phyloP scores from a whole-genome alignment of 2,329 filamentous ascomycete genomes.

The Mycogone perniciosa region DNA sequence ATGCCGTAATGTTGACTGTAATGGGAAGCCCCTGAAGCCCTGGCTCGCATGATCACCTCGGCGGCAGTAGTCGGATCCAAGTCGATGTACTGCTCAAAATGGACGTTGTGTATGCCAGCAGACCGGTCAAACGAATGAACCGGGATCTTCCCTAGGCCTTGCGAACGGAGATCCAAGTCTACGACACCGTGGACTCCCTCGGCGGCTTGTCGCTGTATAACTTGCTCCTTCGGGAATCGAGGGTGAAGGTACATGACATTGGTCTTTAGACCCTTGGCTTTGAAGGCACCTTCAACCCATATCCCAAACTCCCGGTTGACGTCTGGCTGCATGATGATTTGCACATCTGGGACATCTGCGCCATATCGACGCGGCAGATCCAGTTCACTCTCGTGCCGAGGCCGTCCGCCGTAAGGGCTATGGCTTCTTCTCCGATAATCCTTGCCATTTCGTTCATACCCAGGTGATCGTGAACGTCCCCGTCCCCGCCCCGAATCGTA shows the following conservation, averaged over 20 bases:
- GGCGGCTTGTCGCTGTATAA: slow-evolving; percentile 78
- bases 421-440: slow-evolving; percentile 64
- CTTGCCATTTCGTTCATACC: slow-evolving; percentile 36
- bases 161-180: slow-evolving; percentile 64
- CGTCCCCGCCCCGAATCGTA: slow-evolving; percentile 39
- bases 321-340: slow-evolving; percentile 75
- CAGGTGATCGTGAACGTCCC: slow-evolving; percentile 62
- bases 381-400: slow-evolving; percentile 49
- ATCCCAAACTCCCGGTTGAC: slow-evolving; percentile 72
- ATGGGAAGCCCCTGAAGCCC: slow-evolving; percentile 34
- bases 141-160: slow-evolving; percentile 66
- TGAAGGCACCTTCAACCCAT: slow-evolving; percentile 75
- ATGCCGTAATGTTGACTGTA: slow-evolving; percentile 27
- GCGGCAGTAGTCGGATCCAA: slow-evolving; percentile 73
- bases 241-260: slow-evolving; percentile 76
- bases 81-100: slow-evolving; percentile 82
- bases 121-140: slow-evolving; percentile 82
- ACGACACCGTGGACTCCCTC: slow-evolving; percentile 86
- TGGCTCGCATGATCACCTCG: slow-evolving; percentile 71
- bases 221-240: slow-evolving; percentile 66
- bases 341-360: slow-evolving; percentile 77
- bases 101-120: slow-evolving; percentile 65
- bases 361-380: slow-evolving; percentile 69
- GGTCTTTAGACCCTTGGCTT: slow-evolving; percentile 61
- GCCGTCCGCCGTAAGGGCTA: slow-evolving; percentile 50